Evolutionary conservation across 768 basidiomycete genomes (phyloP), one percentile per base, ranked within the genome.

Genomic region (Termitomyces sp.): DNA sequence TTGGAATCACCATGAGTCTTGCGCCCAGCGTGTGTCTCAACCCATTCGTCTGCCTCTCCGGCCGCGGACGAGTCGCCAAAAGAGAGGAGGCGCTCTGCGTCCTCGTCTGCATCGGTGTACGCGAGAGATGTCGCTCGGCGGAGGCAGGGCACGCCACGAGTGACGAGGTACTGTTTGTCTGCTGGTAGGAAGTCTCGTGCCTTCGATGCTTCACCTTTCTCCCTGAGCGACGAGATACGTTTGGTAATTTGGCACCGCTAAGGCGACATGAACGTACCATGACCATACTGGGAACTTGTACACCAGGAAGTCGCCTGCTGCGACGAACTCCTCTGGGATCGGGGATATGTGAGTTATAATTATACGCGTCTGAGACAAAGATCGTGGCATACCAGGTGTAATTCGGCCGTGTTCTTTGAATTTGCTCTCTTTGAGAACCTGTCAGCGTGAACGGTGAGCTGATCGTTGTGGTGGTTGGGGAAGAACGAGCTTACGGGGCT

Each of bases 241-340:
- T 33, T 49, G 45, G 28, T 54, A 30, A n/a, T 24, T 49, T 52
- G 30, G 9, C 48, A 35, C 52, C 16, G 38, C 40, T 46, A 35
- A 20, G 36, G 40, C n/a, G 14, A 44, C 38, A 9, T 59, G 47
- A 54, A 70, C 89, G 64, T 57, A 92, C 97, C 97, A 99, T 67
- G 85, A 79, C 97, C 97, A 99, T 26, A 97, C 94, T 11, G 93
- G 92, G 73, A 99, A 99, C 78, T 99, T 99, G 84, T 98, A 98
- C 7, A 87, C 80, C 58, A 99, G 76, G 74, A 98, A 98, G 72
- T 99, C 97, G 54, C 97, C 97, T 8, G 97, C 97, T 16, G 92
- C 94, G 30, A 98, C 93, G 67, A 97, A 98, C 73, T 98, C 97
- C 84, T 99, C 96, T 91, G 57, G 46, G 57, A 46, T 41, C 11